Evolutionary conservation across 2,329 filamentous ascomycete genomes (phyloP), one percentile per base, ranked within the genome.

Genomic region (Penicillium sp.): DNA sequence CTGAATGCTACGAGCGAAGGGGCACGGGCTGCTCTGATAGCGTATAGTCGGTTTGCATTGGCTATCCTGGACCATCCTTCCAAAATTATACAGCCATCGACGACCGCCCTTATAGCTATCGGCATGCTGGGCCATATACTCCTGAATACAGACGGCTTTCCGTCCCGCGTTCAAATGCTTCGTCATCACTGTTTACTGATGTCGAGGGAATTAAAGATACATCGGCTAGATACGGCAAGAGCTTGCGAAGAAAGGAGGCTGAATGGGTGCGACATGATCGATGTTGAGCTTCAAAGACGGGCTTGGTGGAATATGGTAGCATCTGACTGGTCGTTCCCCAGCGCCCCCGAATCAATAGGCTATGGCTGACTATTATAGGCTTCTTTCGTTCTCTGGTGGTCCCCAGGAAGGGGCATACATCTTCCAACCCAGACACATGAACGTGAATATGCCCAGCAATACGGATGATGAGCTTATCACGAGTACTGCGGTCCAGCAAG

Each of bases 221-320:
- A 61, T 42, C 53, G 57, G 7, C 41, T 63, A 23, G 61, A 63
- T 11, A 63, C 61, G 11, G 47, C 49, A 4, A 53, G 53, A 40
- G n/a, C 51, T 40, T 45, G 49, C 15, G 54, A 62, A 40, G 61
- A 58, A 29, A 23, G 57, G 23, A 49, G 48, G 14, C 2, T 57
- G 0, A 62, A 63, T 3, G 60, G 62, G 18, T 66, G 49, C 23
- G 29, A 63, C 26, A 44, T 57, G 37, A 57, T 67, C 6, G 60
- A 68, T 11, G 15, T 66, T 23, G 66, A 68, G 44, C 55, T 67
- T 8, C 57, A 62, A 15, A 57, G 64, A 41, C 60, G 64, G 1
- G 31, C 59, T 9, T 68, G 65, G 64, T 68, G 66, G 64, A 48
- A 54, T 15, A 62, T 66, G 61, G 58, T 66, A 5, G 58, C 63